Base-by-base conservation (phyloP, 2,329 filamentous ascomycete genomes). In the Cladosporium sp. region DNA sequence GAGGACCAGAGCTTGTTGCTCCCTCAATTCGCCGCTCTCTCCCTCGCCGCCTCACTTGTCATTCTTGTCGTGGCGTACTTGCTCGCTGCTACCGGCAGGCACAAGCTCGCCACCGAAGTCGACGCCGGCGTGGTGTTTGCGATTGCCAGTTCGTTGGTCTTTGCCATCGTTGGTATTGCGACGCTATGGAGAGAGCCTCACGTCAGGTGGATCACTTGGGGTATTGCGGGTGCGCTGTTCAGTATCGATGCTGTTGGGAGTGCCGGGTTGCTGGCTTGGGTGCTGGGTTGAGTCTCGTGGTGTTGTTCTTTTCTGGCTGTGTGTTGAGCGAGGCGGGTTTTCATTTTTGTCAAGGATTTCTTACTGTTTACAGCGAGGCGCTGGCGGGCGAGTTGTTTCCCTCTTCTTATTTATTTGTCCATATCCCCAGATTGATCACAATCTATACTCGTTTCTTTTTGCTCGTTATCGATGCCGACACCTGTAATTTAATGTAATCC, bases 121-220 rank as follows among this genome's bases (percentile, higher is more conserved):
- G 90, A 93, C 72, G 86, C 86, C 0, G 91, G 88, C 10, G 89
- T 91, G 1, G 83, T 91, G 1, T 82, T 92, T 49, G 91, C 90
- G 11, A 87, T 90, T 18, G 83, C 91, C 36, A 82, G 86, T 34
- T 91, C 88, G 69, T 75, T 93, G 49, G 83, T 88, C 67, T 88
- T 88, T 71, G 87, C 86, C 0, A 86, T 87, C 57, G 80, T 85
- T 14, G 90, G 84, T 0, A 80, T 92, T 7, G 86, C 84, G 38
- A 83, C 85, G 74, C 83, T 86, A 69, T 75, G 89, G 60, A 82
- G 87, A 41, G 78, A 80, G 49, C 82, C 84, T 59, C 74, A 72
- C 15, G 71, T 85, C 10, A 73, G 80, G 3, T 73, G 82, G 63
- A 57, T 80, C 26, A 82, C 84, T 62, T 80, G 81, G 65, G 69